Percentiles rank a stretch among this genome's conserved stretches.
Conservation (phyloP, 2,329 filamentous ascomycete species). For the Lojkania enalia region DNA sequence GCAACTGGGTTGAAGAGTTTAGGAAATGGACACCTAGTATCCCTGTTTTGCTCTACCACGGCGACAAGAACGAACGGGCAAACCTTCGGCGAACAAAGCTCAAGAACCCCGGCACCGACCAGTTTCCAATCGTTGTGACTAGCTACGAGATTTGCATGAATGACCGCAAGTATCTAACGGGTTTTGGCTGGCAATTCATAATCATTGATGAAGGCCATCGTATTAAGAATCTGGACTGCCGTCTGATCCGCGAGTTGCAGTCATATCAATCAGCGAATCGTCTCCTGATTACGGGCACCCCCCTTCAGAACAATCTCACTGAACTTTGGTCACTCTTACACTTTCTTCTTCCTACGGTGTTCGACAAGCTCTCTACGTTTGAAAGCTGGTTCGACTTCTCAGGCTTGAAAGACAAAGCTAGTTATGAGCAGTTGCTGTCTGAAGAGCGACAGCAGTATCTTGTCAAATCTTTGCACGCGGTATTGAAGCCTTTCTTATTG, state of each 20-base stretch:
- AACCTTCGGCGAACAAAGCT: constrained; percentile 74
- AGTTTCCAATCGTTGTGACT: constrained; percentile 91
- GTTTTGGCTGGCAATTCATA: constrained; percentile 95
- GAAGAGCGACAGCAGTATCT: constrained; percentile 77
- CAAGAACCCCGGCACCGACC: constrained; percentile 66
- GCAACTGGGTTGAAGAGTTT: constrained; percentile 96
- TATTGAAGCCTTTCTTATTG: constrained; percentile 87
- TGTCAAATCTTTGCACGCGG: constrained; percentile 86
- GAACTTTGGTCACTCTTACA: constrained; percentile 95
- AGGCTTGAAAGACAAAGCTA: constrained; percentile 80
- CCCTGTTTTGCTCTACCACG: constrained; percentile 89
- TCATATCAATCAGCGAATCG: constrained; percentile 89
- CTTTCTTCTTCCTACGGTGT: constrained; percentile 89
- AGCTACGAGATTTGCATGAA: constrained; percentile 96
- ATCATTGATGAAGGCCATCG: constrained; percentile 98
- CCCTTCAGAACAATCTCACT: constrained; percentile 91
- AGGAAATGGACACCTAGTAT: constrained; percentile 86
- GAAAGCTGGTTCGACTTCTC: constrained; percentile 98
- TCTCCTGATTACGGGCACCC: constrained; percentile 91
- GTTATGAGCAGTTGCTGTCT: constrained; percentile 75
- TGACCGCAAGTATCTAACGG: constrained; percentile 77
- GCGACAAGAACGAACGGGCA: constrained; percentile 75
- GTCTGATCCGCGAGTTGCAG: constrained; percentile 84
- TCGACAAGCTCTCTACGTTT: constrained; percentile 90
- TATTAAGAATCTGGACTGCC: constrained; percentile 95